A percentile compares a stretch with the other conserved stretches of the same genome.
phyloP scores from a whole-genome alignment of 148 eudicot species.

The Selenicereus undatus region DNA sequence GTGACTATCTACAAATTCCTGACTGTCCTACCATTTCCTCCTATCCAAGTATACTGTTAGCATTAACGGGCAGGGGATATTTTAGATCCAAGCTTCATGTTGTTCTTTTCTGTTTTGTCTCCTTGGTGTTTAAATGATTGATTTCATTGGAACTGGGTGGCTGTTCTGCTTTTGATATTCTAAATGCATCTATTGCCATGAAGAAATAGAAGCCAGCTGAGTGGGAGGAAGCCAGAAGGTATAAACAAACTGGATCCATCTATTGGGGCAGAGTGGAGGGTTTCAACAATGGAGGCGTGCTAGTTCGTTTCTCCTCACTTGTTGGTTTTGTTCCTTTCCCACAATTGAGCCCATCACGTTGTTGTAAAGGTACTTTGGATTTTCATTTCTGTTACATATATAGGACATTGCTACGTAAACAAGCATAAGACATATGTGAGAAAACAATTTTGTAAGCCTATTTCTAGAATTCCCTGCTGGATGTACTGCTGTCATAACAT shows the following conservation, averaged over 20 bases:
- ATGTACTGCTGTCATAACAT: background rate
- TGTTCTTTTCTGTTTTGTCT: background rate
- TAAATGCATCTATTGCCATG: slow-evolving; percentile 44
- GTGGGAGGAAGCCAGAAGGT: slow-evolving; percentile 84
- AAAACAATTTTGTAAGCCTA: background rate
- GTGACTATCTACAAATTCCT: background rate
- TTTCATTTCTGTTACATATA: background rate
- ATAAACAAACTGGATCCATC: slow-evolving; percentile 51
- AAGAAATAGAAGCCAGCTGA: slow-evolving; percentile 90
- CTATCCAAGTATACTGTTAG: background rate
- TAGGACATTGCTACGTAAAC: background rate
- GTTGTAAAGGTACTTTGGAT: slow-evolving; percentile 61
- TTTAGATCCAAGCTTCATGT: slow-evolving; percentile 3
- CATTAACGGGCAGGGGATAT: background rate
- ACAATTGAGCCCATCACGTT: slow-evolving; percentile 66
- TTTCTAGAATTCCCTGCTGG: background rate
- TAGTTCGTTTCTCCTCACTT: slow-evolving; percentile 79
- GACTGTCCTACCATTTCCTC: background rate
- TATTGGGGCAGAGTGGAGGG: slow-evolving; percentile 79
- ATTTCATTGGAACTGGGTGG: slow-evolving; percentile 5
- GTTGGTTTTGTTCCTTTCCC: slow-evolving; percentile 95
- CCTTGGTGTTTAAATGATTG: background rate
- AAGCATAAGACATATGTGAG: background rate
- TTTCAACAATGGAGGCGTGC: slow-evolving; percentile 80
- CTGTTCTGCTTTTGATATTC: slow-evolving; percentile 27